A percentile compares a stretch with the other conserved stretches of the same genome.
phyloP scores from a whole-genome alignment of 179 eudicot genomes.

The Camellia oleifera region DNA sequence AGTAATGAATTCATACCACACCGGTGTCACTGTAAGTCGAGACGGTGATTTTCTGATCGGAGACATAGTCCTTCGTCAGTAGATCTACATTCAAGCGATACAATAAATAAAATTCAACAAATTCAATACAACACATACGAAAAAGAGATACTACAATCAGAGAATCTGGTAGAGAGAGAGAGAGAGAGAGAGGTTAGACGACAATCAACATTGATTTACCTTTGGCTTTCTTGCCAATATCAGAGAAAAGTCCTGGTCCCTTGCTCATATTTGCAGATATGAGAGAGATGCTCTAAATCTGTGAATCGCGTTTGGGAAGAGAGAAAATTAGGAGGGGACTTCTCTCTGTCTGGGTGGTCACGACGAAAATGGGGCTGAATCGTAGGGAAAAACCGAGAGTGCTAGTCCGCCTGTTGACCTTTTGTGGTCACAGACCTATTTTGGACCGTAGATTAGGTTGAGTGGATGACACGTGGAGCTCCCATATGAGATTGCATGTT shows the following conservation, averaged over 20 bases:
- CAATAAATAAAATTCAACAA: not conserved
- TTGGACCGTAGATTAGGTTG: not conserved
- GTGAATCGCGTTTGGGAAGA: not conserved
- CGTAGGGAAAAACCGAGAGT: not conserved
- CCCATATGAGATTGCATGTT: not conserved
- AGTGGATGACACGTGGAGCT: not conserved
- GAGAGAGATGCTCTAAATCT: constrained; percentile 15
- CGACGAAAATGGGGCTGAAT: not conserved
- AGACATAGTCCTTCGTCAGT: constrained; percentile 64
- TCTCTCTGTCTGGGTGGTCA: not conserved
- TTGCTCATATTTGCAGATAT: constrained; percentile 46
- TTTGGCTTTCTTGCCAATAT: constrained; percentile 91
- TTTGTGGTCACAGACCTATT: not conserved
- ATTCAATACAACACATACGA: not conserved
- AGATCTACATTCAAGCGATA: constrained; percentile 51
- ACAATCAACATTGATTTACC: constrained; percentile 31
- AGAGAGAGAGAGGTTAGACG: not conserved
- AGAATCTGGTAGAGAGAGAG: not conserved
- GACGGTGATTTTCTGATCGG: constrained; percentile 76
- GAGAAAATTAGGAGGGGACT: not conserved
- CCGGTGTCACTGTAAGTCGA: constrained; percentile 72
- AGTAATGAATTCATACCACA: constrained; percentile 45
- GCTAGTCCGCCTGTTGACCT: not conserved
- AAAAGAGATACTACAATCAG: not conserved
- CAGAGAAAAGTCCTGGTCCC: constrained; percentile 93